These are phyloP conservation scores for Kwoniella mangroviensis DNA, from an alignment of 768 basidiomycete genomes.

Conservation along the genomic window DNA sequence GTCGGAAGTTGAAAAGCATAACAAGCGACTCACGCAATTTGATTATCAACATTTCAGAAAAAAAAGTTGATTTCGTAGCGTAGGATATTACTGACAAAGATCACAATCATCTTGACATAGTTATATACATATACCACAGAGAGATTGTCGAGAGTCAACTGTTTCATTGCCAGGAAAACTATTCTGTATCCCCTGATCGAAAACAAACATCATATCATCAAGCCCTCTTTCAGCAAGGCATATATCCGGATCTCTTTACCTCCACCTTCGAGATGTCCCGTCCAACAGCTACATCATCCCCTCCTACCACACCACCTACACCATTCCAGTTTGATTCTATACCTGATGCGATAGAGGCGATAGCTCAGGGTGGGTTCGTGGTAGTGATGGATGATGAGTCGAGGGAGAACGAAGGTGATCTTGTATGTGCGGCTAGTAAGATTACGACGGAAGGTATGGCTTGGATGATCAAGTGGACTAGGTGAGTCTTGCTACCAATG, in stretches of 20 bases:
- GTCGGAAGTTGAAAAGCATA: slow-evolving; percentile 2
- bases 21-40: slow-evolving; percentile 3
- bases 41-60: slow-evolving; percentile 11
- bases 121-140: neutral
- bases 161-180: no score
- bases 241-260: neutral
- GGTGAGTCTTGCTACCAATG: slow-evolving; percentile 62
- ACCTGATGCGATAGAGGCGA: slow-evolving; percentile 76
- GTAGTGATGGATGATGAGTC: slow-evolving; percentile 97
- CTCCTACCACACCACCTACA: slow-evolving; percentile 34
- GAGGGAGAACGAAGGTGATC: slow-evolving; percentile 95
- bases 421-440: slow-evolving; percentile 82
- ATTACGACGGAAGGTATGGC: slow-evolving; percentile 98
- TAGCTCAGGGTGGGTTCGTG: slow-evolving; percentile 81
- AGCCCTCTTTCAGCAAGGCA: no score
- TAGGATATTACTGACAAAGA: neutral
- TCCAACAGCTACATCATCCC: slow-evolving; percentile 23
- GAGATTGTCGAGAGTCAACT: neutral
- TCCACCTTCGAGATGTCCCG: slow-evolving; percentile 36
- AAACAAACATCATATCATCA: no score
- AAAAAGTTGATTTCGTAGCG: neutral
- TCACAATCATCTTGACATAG: neutral
- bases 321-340: slow-evolving; percentile 71
- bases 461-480: slow-evolving; percentile 96
- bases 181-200: no score